These are phyloP conservation scores for Gastrolobium bilobum DNA, from an alignment of 306 rosid species.

Conservation along the genomic window DNA sequence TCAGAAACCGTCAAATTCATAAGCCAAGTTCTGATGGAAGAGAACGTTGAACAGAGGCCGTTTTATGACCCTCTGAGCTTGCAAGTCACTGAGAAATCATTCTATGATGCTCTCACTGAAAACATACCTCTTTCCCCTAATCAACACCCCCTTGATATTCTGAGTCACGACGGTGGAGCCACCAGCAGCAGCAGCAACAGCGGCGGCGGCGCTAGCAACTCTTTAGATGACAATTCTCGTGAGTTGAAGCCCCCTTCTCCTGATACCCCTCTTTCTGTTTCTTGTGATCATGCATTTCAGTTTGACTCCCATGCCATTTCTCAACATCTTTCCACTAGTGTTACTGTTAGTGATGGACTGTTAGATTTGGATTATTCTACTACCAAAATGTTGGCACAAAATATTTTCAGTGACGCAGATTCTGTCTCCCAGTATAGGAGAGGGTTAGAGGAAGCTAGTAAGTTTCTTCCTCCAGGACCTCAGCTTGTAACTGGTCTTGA, in stretches of 20 bases:
- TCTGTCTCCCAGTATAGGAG: slow-evolving; percentile 71
- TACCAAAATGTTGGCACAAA: slow-evolving; percentile 62
- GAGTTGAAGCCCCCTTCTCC: slow-evolving; percentile 52
- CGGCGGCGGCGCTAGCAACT: slow-evolving; percentile 2
- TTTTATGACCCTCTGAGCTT: slow-evolving; percentile 65
- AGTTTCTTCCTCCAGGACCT: slow-evolving; percentile 74
- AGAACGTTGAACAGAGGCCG: slow-evolving; percentile 63
- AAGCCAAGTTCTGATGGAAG: slow-evolving; percentile 76
- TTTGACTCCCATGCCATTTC: slow-evolving; percentile 47
- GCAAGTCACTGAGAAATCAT: slow-evolving; percentile 69
- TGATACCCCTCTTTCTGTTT: slow-evolving; percentile 46
- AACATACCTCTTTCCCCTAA: slow-evolving; percentile 50
- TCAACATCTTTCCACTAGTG: slow-evolving; percentile 23
- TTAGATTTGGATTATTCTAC: slow-evolving; percentile 50
- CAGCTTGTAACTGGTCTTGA: slow-evolving; percentile 52
- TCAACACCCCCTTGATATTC: slow-evolving; percentile 56
- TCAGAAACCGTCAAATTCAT: slow-evolving; percentile 58
- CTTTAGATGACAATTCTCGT: slow-evolving; percentile 43
- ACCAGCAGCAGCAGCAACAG: slow-evolving; percentile 20
- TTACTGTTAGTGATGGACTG: slow-evolving; percentile 40
- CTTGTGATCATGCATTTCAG: slow-evolving; percentile 46
- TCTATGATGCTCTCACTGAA: slow-evolving; percentile 63
- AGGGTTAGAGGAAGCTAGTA: slow-evolving; percentile 86
- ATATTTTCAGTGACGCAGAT: slow-evolving; percentile 63
- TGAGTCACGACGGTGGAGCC: slow-evolving; percentile 38